Conservation (phyloP, 169 alveolate species). For the Plasmodium inui region DNA sequence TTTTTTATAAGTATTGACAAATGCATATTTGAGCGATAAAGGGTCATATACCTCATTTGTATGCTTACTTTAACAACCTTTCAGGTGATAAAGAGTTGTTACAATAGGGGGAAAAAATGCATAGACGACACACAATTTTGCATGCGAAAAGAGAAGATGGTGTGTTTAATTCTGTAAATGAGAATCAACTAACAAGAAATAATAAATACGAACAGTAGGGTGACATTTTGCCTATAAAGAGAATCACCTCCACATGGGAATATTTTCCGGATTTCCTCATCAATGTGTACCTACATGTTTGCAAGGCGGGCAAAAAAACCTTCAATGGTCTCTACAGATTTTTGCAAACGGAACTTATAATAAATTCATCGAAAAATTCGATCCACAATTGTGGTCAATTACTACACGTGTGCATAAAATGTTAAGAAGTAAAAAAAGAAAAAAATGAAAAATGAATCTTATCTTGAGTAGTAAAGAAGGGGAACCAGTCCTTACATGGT, state of each 20-base stretch:
- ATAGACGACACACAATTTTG: background rate
- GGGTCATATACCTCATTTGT: background rate
- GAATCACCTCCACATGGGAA: background rate
- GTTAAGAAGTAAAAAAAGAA: background rate
- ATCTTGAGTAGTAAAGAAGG: background rate
- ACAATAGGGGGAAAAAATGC: background rate
- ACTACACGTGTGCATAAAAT: background rate
- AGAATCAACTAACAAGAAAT: background rate
- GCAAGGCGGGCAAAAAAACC: background rate
- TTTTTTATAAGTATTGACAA: background rate
- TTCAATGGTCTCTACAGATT: background rate
- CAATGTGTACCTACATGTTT: background rate
- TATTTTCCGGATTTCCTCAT: background rate
- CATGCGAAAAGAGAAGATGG: background rate
- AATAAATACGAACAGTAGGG: background rate
- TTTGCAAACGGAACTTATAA: background rate
- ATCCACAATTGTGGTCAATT: background rate
- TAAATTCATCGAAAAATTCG: background rate
- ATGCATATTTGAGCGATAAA: background rate
- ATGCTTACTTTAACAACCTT: background rate
- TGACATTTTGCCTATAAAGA: background rate
- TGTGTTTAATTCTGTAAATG: background rate
- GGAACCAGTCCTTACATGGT: background rate
- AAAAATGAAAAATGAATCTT: background rate
- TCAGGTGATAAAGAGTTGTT: background rate